phyloP scores from a whole-genome alignment of 768 basidiomycete genomes.

The Amanita brunnescens region DNA sequence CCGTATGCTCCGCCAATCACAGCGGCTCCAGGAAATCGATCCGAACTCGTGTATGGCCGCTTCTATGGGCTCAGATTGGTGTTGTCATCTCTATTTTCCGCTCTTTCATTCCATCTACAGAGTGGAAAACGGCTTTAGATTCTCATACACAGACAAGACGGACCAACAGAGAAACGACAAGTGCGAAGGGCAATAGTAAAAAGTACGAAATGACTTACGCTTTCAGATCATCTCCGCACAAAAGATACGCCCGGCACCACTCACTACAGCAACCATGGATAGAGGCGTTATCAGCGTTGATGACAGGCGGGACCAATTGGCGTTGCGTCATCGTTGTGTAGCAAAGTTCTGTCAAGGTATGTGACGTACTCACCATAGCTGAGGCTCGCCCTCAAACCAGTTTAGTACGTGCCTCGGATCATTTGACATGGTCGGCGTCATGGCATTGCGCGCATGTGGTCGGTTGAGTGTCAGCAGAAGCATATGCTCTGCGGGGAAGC shows the following conservation, averaged over 20 bases:
- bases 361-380: constrained; percentile 47
- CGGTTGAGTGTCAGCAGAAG: constrained; percentile 47
- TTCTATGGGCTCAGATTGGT: constrained; percentile 35
- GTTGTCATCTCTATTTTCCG: constrained; percentile 30
- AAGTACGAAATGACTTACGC: constrained; percentile 37
- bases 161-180: not conserved
- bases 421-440: constrained; percentile 48
- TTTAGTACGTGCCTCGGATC: constrained; percentile 46
- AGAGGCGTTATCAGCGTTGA: not conserved
- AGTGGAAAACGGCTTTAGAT: not conserved
- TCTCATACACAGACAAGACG: not conserved
- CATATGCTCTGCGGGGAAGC: constrained; percentile 31
- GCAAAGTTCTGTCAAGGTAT: not conserved
- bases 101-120: constrained; percentile 50
- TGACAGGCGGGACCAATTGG: not conserved
- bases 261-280: constrained; percentile 63
- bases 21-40: constrained; percentile 68
- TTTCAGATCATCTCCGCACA: constrained; percentile 79
- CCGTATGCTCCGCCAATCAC: constrained; percentile 69
- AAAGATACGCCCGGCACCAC: constrained; percentile 64
- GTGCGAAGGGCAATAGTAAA: not conserved
- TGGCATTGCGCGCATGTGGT: constrained; percentile 64
- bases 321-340: constrained; percentile 7
- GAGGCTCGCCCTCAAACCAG: constrained; percentile 70
- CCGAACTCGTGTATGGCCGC: constrained; percentile 55